Evolutionary conservation across 2,329 filamentous ascomycete genomes (phyloP), one percentile per base, ranked within the genome.

Genomic region (Tolypocladium album): DNA sequence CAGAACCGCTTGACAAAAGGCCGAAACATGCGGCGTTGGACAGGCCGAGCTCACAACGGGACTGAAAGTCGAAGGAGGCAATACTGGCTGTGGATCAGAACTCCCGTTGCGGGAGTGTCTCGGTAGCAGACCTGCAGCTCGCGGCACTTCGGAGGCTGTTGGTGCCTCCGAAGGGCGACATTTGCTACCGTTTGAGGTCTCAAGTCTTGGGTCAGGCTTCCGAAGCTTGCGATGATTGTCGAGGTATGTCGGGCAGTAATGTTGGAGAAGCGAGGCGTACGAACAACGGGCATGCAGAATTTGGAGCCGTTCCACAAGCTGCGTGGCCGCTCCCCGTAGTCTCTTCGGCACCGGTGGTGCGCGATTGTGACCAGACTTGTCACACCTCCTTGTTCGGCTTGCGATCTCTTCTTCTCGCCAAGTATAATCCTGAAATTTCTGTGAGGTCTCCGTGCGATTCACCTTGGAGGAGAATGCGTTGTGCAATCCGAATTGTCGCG

Each of bases 391-490:
- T 34, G 71, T 64, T 6, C 61, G 73, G 15, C 67, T 65, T 11
- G 69, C 64, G 22, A 97, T 93, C 68, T 97, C 93, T 13, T 89
- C 82, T 68, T 97, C 93, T 22, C 93, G 86, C 13, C 91, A 71
- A 0, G 88, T 92, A 69, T 96, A 96, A 71, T 96, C 92, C 68
- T 90, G 89, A 68, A 93, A 87, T 34, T 82, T 82, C 66, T 93
- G 88, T 0, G 84, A 78, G 0, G 88, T 93, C 67, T 89, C 83
- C 56, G 75, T 81, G 27, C 69, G 70, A 69, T 94, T 82, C 20
- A 88, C 80, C 4, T 77, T 75, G 6, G 86, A 89, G 0, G 86
- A 91, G 70, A 97, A 97, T n/a, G 88, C 91, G 72, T 97, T 99
- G 69, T 96, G 91, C 4, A 99, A 77, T 17, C 85, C 84, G 68